Base-by-base conservation (phyloP, 768 basidiomycete species). In the Rhodotorula kratochvilovae region DNA sequence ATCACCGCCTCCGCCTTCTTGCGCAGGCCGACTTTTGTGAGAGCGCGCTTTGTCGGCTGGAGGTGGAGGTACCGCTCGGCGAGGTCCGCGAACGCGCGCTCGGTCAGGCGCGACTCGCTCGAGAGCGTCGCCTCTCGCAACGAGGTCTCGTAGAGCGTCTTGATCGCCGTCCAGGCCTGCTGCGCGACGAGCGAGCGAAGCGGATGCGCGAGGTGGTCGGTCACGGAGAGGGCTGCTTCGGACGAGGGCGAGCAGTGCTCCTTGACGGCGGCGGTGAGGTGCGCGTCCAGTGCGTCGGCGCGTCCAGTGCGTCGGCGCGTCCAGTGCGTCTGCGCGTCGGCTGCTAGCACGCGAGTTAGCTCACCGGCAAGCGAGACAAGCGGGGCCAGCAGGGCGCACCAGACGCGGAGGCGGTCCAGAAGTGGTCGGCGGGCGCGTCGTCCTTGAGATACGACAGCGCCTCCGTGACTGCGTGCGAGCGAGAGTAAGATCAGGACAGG, bases 261-360 rank as follows among this genome's bases (percentile, higher is more conserved):
- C 42, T 64, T 59, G 42, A 69, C 50, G 36, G 63, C 31, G 10
- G 45, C 21, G 42, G 60, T 23, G 19, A 69, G 51, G 35, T 25
- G 29, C 12, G 50, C 62, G 48, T 69, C 68, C n/a, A n/a, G n/a
- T n/a, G 63, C 68, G n/a, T 13, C n/a, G 11, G 57, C 0, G n/a
- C 7, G 56, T 64, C 68, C 68, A 69, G 35, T 57, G 45, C 21
- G 13, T 27, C 48, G 5, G n/a, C n/a, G n/a, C n/a, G n/a, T n/a
- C n/a, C n/a, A n/a, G n/a, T n/a, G n/a, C n/a, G n/a, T n/a, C n/a
- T n/a, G 19, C 25, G 48, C 2, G 8, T 11, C n/a, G 7, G 45
- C 45, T 46, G 45, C 45, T 3, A 21, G 17, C 45, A 19, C 15
- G 45, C 6, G 19, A 46, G 45, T 21, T 21, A 21, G 45, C n/a